Evolutionary conservation across 2,329 filamentous ascomycete genomes (phyloP).

Genomic region (Metarhizium anisopliae): DNA sequence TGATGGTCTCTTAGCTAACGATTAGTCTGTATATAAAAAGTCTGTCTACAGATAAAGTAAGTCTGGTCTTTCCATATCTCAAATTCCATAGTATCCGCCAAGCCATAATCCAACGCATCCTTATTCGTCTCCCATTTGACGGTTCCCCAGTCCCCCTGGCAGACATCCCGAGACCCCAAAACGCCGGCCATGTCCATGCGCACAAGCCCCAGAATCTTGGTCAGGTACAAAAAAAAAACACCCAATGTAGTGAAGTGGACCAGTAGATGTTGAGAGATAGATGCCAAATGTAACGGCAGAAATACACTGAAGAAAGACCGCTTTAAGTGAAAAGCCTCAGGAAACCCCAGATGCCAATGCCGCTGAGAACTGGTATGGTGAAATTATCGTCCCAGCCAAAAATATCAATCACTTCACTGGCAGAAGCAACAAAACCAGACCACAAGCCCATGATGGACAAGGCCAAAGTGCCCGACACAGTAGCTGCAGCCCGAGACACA

Average conservation of each 20-base stretch:
- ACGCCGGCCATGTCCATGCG: slow-evolving; percentile 4
- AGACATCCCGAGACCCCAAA: neutral
- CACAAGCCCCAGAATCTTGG: neutral
- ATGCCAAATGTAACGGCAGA: neutral
- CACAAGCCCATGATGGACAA: slow-evolving; percentile 74
- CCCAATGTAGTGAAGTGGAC: neutral
- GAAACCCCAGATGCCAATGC: slow-evolving; percentile 83
- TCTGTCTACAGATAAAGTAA: neutral
- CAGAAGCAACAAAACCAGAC: slow-evolving; percentile 81
- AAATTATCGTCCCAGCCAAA: slow-evolving; percentile 97
- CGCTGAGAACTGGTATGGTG: slow-evolving; percentile 88
- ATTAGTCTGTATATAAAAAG: neutral
- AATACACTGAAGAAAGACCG: neutral
- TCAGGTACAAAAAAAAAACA: neutral
- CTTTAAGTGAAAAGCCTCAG: slow-evolving; percentile 70
- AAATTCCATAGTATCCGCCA: neutral
- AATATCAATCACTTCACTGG: slow-evolving; percentile 82
- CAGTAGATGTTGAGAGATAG: neutral
- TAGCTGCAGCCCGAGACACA: slow-evolving; percentile 46
- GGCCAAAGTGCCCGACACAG: slow-evolving; percentile 61
- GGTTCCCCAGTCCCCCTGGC: neutral
- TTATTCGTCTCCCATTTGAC: neutral
- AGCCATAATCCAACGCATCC: neutral
- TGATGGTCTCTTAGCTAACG: neutral
- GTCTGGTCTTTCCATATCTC: neutral